Base-by-base conservation (phyloP, 164 flowering plant species). In the Liriodendron chinense region DNA sequence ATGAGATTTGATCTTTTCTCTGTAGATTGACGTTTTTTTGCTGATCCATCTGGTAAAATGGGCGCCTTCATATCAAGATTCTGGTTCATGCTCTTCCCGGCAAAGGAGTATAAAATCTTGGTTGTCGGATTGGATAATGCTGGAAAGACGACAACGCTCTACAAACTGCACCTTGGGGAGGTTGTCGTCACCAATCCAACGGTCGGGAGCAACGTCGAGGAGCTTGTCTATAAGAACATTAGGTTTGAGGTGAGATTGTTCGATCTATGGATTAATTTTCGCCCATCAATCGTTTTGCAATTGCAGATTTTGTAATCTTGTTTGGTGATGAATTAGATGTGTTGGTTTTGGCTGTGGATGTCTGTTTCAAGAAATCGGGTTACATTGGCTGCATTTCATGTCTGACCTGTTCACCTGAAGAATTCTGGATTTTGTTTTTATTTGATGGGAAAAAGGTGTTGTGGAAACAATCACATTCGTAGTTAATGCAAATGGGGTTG, bases 91-190 rank as follows among this genome's bases (percentile, higher is more conserved):
- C 48, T 91, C 86, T 96, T 94, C 75, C 99, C 99, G 5, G 98
- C 97, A 4, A 96, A 94, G 82, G 99, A 96, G 84, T 96, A 93
- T 74, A 96, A 96, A 87, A 94, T 94, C 53, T 92, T 90, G 34
- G 96, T 96, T 1, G 99, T 96, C 43, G 99, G 99, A 69, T 84
- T 96, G 84, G 99, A 96, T 83, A 94, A 96, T 77, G 99, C 99
- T 22, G 99, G 99, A 18, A 96, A 96, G 84, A 96, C 99, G 9
- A 96, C 99, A 0, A 96, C 99, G 66, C 95, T 96, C 68, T 96
- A 96, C 82, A 96, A 96, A 78, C 84, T 96, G 66, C 98, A 96
- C 79, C 83, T 96, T 56, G 98, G 99, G n/a, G 99, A 96, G 80
- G 99, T 96, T 9, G 97, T 96, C 34, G 89, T 94, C 50, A 96